phyloP scores from a whole-genome alignment of 495 filamentous ascomycete species.

The Podospora didyma region DNA sequence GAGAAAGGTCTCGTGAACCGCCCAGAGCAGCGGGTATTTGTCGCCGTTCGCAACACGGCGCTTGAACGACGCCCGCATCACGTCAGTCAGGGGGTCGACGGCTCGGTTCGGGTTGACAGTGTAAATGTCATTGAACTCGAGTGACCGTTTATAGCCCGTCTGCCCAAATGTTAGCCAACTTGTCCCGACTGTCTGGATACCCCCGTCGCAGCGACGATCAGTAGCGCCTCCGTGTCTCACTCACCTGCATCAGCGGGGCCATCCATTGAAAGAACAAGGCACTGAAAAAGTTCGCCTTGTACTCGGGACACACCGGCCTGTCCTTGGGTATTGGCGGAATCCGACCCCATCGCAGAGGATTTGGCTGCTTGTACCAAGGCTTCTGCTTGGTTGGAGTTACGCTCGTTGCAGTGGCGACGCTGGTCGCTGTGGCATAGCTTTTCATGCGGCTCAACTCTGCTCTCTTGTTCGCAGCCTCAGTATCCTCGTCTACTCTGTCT shows the following conservation, averaged over 20 bases:
- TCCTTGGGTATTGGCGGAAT: conserved; percentile 58
- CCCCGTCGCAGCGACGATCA: background rate
- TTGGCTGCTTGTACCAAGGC: conserved; percentile 57
- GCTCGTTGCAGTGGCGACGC: conserved; percentile 30
- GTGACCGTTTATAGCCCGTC: conserved; percentile 76
- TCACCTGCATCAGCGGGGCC: conserved; percentile 61
- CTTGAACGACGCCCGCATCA: conserved; percentile 62
- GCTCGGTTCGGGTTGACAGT: conserved; percentile 73
- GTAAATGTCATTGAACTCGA: conserved; percentile 86
- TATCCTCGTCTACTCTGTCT: conserved; percentile 2
- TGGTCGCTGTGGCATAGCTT: conserved; percentile 44
- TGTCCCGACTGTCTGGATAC: background rate
- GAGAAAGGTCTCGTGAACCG: conserved; percentile 84
- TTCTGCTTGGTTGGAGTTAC: conserved; percentile 35
- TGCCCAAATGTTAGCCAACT: conserved; percentile 22
- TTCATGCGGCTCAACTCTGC: conserved; percentile 36
- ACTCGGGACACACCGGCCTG: conserved; percentile 51
- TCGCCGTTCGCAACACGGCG: conserved; percentile 60
- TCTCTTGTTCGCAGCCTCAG: conserved; percentile 15
- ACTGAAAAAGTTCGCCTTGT: conserved; percentile 57
- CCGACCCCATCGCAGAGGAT: conserved; percentile 58
- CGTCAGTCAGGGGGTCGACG: conserved; percentile 62
- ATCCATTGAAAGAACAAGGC: conserved; percentile 65
- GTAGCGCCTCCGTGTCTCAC: conserved; percentile 16
- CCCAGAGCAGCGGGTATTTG: conserved; percentile 71